Base-by-base conservation (phyloP, 2,329 filamentous ascomycete species). In the Pseudogymnoascus sp. region DNA sequence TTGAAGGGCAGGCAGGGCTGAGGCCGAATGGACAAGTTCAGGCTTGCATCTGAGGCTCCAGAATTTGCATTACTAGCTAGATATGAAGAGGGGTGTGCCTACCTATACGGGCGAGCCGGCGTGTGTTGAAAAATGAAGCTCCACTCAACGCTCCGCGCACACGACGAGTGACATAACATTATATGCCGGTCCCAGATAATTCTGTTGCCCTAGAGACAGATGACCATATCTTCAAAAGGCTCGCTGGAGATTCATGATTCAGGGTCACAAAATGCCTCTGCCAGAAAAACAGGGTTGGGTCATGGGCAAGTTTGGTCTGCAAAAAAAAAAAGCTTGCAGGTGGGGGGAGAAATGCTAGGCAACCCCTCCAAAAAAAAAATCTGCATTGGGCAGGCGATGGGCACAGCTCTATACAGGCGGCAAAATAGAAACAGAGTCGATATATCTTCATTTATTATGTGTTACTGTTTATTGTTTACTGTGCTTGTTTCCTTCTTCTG, bases 121-220 rank as follows among this genome's bases (percentile, higher is more conserved):
- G 44, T 16, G 23, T 28, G 44, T 50, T n/a, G 7, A 50, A 50
- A 56, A 56, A 12, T 56, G 50, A 34, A 56, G 50, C 50, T 56
- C 28, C 50, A 56, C 28, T 34, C 50, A 18, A 2, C 8, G 50
- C 5, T 18, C 16, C 28, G 16, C 46, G 25, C 50, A 56, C 25
- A 56, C n/a, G 28, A 18, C 25, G 28, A 56, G 50, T 56, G 28
- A 34, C 25, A 56, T 56, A 56, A 56, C n/a, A 56, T 56, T 56
- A 56, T 56, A 56, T 16, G 28, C 50, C n/a, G 25, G 50, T 34
- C n/a, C 50, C 50, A 56, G 46, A 56, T 21, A n/a, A 56, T 18
- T 25, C 4, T 56, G 50, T 56, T 34, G 50, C 50, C 50, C 50
- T 56, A 56, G 50, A 56, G 50, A 56, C 50, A 56, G 50, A 56